Evolutionary conservation across 2,329 filamentous ascomycete genomes (phyloP).

Genomic region (Alternaria metachromatica): DNA sequence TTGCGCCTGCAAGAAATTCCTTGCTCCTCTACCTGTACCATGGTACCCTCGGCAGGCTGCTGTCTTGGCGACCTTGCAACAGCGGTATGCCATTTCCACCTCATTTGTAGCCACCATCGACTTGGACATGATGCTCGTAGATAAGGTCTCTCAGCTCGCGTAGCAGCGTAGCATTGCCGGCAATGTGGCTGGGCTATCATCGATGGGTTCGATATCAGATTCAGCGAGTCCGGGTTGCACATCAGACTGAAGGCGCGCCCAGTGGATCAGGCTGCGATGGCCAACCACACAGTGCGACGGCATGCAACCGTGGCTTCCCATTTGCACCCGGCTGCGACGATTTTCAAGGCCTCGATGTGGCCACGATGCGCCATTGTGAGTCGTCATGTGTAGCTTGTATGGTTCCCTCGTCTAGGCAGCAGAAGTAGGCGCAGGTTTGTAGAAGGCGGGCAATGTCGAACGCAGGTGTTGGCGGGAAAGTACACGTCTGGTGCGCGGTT

Average conservation of each 20-base stretch:
- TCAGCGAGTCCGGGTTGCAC: background rate
- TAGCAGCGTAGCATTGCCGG: background rate
- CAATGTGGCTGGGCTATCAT: background rate
- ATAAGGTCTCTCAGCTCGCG: background rate
- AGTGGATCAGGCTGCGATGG: background rate
- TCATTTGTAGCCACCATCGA: background rate
- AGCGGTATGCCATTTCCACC: too few relatives aligned
- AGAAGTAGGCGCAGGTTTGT: background rate
- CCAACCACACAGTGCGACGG: rapidly evolving
- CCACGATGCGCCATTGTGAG: background rate
- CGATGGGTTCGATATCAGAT: background rate
- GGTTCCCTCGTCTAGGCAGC: background rate
- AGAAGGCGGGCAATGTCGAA: background rate
- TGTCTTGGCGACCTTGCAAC: too few relatives aligned
- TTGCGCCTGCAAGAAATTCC: too few relatives aligned
- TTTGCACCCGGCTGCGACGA: background rate
- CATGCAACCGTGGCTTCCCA: background rate
- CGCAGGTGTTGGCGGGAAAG: background rate
- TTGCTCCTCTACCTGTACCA: too few relatives aligned
- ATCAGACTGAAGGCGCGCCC: too few relatives aligned
- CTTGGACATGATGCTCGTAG: background rate
- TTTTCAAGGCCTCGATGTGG: background rate
- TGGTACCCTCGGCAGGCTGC: too few relatives aligned
- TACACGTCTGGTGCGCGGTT: background rate
- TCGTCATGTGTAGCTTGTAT: background rate